Conservation (phyloP, 1,284 basidiomycete genomes). For the Bjerkandera adusta region DNA sequence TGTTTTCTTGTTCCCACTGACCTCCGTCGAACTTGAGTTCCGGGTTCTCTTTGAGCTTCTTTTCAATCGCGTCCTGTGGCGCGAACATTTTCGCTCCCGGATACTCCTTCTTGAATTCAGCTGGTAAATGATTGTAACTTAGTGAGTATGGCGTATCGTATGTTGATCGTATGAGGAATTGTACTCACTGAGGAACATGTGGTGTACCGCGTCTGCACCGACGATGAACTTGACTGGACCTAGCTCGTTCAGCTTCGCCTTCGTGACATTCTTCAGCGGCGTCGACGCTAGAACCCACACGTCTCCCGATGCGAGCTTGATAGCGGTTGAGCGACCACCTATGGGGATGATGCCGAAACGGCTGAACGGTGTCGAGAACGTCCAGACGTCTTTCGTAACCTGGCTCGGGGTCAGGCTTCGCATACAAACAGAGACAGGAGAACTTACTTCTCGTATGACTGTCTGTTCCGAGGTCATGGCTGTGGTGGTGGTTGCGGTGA, state of each 20-base stretch:
- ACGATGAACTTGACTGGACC: slow-evolving; percentile 81
- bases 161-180: background rate
- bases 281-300: slow-evolving; percentile 90
- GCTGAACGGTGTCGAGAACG: slow-evolving; percentile 71
- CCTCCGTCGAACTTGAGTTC: slow-evolving; percentile 57
- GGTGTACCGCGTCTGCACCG: slow-evolving; percentile 62
- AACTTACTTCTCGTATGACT: slow-evolving; percentile 15
- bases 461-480: slow-evolving; percentile 7
- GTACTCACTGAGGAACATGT: slow-evolving; percentile 57
- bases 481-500: background rate
- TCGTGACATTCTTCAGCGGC: slow-evolving; percentile 73
- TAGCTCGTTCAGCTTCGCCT: slow-evolving; percentile 65
- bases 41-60: slow-evolving; percentile 31
- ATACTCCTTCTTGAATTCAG: slow-evolving; percentile 73
- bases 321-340: slow-evolving; percentile 82
- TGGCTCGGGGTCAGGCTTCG: slow-evolving; percentile 20
- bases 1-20: slow-evolving; percentile 30
- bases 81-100: slow-evolving; percentile 77
- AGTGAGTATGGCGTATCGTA: background rate
- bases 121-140: slow-evolving; percentile 29
- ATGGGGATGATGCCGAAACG: slow-evolving; percentile 70
- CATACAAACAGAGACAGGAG: background rate
- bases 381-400: slow-evolving; percentile 69
- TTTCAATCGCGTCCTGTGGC: slow-evolving; percentile 52
- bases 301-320: slow-evolving; percentile 68